Conservation (phyloP, 78 protist species). For the Tieghemostelium lacteum region DNA sequence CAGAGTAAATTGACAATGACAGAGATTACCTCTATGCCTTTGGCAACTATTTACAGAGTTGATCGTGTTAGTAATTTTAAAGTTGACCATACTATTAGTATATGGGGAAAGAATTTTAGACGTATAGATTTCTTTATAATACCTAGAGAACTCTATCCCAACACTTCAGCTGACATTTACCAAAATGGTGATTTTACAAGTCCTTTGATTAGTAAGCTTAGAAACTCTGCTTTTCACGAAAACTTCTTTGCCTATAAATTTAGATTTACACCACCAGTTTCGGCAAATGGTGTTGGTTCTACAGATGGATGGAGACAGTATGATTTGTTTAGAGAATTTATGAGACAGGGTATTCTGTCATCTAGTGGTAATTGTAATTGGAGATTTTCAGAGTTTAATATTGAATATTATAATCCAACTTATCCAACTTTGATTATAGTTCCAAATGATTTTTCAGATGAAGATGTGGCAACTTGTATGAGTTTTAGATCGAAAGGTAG, state of each 20-base stretch:
- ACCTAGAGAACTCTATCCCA: conserved; percentile 12
- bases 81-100: conserved; percentile 27
- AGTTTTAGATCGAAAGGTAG: conserved; percentile 72
- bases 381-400: conserved; percentile 40
- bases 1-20: conserved; percentile 4
- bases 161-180: not conserved
- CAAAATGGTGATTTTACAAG: conserved; percentile 13
- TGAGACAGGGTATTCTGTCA: conserved; percentile 35
- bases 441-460: conserved; percentile 44
- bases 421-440: conserved; percentile 52
- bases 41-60: conserved; percentile 44
- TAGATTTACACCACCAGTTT: not conserved
- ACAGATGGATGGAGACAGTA: conserved; percentile 64
- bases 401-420: conserved; percentile 49
- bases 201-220: conserved; percentile 21
- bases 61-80: conserved; percentile 26
- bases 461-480: conserved; percentile 37
- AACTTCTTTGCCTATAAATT: conserved; percentile 39
- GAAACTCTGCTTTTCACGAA: conserved; percentile 26
- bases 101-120: conserved; percentile 78
- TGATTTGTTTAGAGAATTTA: conserved; percentile 25
- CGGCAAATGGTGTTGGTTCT: not conserved
- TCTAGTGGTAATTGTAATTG: conserved; percentile 15
- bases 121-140: conserved; percentile 45
- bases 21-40: conserved; percentile 36